A percentile compares a stretch with the other conserved stretches of the same genome.
These are phyloP conservation scores for Onygenales sp. DNA, from an alignment of 2,329 filamentous ascomycete species.

Conservation along the genomic window DNA sequence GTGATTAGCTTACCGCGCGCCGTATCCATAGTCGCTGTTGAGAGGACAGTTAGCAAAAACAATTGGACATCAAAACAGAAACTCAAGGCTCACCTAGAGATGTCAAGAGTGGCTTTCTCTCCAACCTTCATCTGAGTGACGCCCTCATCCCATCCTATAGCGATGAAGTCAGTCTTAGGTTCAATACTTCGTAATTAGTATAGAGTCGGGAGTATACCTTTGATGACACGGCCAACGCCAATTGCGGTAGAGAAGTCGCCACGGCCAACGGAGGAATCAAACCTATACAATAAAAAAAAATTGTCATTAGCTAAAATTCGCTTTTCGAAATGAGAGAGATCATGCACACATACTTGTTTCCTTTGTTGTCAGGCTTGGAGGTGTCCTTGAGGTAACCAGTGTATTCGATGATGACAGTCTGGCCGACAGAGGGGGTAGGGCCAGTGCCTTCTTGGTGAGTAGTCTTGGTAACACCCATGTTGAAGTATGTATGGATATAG, in stretches of 20 bases:
- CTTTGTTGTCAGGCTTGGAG: neutral
- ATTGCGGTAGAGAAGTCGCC: constrained; percentile 68
- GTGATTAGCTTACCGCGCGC: constrained; percentile 22
- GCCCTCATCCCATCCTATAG: constrained; percentile 69
- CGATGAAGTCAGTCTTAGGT: constrained; percentile 6
- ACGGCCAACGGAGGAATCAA: constrained; percentile 74
- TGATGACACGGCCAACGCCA: constrained; percentile 74
- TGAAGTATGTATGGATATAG: neutral
- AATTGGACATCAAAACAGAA: constrained; percentile 6
- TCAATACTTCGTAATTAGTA: too few relatives aligned
- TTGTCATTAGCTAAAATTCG: neutral
- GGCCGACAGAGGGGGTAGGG: neutral
- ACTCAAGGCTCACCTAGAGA: constrained; percentile 52
- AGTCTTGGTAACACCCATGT: neutral
- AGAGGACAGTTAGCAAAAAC: neutral
- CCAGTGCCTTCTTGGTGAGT: neutral
- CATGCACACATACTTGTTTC: neutral
- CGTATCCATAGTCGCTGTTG: constrained; percentile 28
- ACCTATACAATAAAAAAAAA: constrained; percentile 43
- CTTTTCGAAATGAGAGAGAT: neutral
- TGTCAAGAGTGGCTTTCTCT: constrained; percentile 77
- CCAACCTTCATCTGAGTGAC: constrained; percentile 77
- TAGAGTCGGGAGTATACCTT: constrained; percentile 46
- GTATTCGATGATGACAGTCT: neutral
- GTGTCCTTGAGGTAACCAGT: neutral